A percentile compares a stretch with the other conserved stretches of the same genome.
Conservation (phyloP, 192 early-diverging fungal species). For the Mortierella alpina region DNA sequence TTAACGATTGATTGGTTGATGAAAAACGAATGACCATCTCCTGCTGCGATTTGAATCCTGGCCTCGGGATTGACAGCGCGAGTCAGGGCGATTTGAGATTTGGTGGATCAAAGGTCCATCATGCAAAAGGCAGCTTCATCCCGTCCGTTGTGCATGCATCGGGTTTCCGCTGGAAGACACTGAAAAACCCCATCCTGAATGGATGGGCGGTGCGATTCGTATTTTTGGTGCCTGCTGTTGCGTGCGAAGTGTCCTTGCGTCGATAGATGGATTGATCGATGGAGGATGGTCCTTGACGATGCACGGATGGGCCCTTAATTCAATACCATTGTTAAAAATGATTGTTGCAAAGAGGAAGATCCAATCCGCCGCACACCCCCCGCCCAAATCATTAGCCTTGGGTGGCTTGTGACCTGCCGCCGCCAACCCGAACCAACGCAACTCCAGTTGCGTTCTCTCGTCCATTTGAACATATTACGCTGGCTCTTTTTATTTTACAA, state of each 20-base stretch:
- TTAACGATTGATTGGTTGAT: too few species aligned
- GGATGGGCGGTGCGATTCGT: neutral
- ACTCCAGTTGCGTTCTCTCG: too few species aligned
- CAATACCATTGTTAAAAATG: constrained; percentile 40
- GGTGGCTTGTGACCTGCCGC: too few species aligned
- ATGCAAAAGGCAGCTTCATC: constrained; percentile 2
- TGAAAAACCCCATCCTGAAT: too few species aligned
- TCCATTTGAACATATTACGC: neutral
- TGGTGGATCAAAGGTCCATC: constrained; percentile 29
- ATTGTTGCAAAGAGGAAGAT: constrained; percentile 35
- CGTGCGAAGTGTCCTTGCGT: constrained; percentile 12
- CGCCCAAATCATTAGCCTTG: neutral
- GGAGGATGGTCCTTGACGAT: neutral
- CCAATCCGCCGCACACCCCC: constrained; percentile 17
- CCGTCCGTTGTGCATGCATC: neutral
- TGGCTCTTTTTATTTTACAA: too few species aligned
- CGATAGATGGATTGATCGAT: constrained; percentile 30
- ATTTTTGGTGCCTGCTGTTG: neutral
- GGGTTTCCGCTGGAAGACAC: neutral
- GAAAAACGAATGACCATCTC: too few species aligned
- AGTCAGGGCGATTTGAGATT: neutral
- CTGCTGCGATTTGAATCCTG: too few species aligned
- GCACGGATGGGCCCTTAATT: constrained; percentile 1
- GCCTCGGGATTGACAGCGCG: neutral
- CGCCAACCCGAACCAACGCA: too few species aligned